Evolutionary conservation across 2,329 filamentous ascomycete species (phyloP).

Genomic region (Pestalotiopsis sp.): DNA sequence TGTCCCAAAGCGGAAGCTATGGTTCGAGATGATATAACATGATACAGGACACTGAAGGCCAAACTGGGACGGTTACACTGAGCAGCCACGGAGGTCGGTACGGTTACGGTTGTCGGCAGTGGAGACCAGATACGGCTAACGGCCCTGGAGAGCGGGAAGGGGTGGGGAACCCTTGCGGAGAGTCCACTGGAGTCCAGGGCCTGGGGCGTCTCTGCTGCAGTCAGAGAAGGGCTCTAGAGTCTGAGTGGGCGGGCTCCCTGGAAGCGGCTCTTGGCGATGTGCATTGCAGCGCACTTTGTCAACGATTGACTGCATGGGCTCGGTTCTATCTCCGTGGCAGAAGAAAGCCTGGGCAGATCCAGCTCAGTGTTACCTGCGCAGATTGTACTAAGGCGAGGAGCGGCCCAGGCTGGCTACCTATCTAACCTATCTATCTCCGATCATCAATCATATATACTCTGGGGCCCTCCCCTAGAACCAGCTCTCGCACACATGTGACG

Average conservation of each 20-base stretch:
- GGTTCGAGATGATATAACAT: not conserved
- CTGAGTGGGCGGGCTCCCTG: not conserved
- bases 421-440: conserved; percentile 3
- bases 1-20: conserved; percentile 4
- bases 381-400: not conserved
- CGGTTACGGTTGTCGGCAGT: conserved; percentile 14
- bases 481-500: conserved; percentile 5
- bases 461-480: not conserved
- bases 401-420: too few species aligned
- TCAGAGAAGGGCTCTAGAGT: not conserved
- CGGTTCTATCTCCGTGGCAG: conserved; percentile 1
- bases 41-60: not conserved
- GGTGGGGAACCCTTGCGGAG: not conserved
- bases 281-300: not conserved
- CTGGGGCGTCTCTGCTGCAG: not conserved
- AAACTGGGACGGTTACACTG: not conserved
- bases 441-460: not conserved
- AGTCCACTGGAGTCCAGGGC: not conserved
- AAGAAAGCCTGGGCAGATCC: not conserved
- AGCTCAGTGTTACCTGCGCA: not conserved
- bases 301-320: not conserved
- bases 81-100: conserved; percentile 1
- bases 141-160: not conserved
- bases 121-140: conserved; percentile 5
- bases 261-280: conserved; percentile 3